Conservation (phyloP, 2,329 filamentous ascomycete species). For the Ophiostoma pallidulum region DNA sequence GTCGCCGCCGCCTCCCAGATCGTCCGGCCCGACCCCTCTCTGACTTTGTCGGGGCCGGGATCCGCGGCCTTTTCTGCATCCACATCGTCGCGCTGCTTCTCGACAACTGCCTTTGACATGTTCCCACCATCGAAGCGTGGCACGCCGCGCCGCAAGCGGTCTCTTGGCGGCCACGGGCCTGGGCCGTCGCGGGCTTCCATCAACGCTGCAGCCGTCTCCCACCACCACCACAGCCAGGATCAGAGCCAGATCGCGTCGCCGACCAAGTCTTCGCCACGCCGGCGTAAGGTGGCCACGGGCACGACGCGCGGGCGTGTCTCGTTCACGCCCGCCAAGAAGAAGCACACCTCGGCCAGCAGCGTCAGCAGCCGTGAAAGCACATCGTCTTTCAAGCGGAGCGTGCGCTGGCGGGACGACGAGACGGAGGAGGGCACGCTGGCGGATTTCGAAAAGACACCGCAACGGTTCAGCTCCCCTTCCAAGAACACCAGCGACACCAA, state of each 20-base stretch:
- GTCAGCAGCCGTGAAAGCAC: constrained; percentile 5
- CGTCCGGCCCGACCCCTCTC: constrained; percentile 72
- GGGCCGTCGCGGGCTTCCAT: neutral
- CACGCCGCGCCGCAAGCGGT: constrained; percentile 67
- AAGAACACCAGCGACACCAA: too few relatives aligned
- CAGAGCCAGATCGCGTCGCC: constrained; percentile 48
- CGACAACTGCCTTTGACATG: constrained; percentile 49
- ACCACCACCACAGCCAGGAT: neutral
- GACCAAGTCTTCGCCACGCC: constrained; percentile 68
- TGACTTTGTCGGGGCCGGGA: neutral
- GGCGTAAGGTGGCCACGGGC: constrained; percentile 55
- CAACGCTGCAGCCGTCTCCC: neutral
- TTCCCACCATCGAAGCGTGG: constrained; percentile 63
- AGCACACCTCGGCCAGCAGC: constrained; percentile 33
- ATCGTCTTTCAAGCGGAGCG: constrained; percentile 54
- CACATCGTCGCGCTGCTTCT: constrained; percentile 13
- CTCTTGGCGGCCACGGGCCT: constrained; percentile 23
- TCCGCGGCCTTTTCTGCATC: neutral
- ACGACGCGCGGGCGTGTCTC: constrained; percentile 57
- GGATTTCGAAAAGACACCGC: constrained; percentile 85
- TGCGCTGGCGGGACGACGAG: constrained; percentile 88
- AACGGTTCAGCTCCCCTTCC: constrained; percentile 52
- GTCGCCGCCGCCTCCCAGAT: constrained; percentile 68
- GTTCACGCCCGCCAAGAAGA: constrained; percentile 76
- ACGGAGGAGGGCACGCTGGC: constrained; percentile 73